A percentile compares a stretch with the other conserved stretches of the same genome.
These are phyloP conservation scores for Annulohypoxylon truncatum DNA, from an alignment of 2,329 filamentous ascomycete genomes.

Conservation along the genomic window DNA sequence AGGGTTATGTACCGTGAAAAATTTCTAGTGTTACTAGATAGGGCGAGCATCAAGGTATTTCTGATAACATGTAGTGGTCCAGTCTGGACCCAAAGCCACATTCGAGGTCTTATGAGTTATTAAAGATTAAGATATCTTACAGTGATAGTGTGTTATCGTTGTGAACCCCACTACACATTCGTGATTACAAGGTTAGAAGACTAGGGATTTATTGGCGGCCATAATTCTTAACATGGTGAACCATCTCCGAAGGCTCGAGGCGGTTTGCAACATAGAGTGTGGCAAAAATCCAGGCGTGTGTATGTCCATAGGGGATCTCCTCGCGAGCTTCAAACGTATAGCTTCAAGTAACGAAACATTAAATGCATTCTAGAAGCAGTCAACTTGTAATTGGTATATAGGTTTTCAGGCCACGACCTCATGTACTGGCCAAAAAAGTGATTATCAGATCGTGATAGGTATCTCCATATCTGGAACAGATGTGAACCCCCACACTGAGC, in stretches of 20 bases:
- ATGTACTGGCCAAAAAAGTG: neutral
- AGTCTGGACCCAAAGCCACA: no score
- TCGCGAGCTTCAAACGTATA: neutral
- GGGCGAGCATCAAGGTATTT: no score
- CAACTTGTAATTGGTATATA: neutral
- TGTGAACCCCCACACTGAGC: slow-evolving; percentile 21
- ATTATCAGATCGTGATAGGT: neutral
- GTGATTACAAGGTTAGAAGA: neutral
- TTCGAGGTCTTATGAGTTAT: neutral
- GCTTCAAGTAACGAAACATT: neutral
- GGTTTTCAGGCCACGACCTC: neutral
- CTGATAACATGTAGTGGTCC: no score
- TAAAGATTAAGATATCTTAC: neutral
- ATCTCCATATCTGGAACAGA: neutral
- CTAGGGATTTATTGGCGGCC: slow-evolving; percentile 1
- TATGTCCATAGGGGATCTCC: neutral
- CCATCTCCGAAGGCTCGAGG: slow-evolving; percentile 13
- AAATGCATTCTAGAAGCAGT: neutral
- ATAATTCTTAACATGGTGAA: slow-evolving; percentile 9
- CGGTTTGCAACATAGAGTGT: neutral
- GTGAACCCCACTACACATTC: neutral
- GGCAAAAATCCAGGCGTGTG: neutral
- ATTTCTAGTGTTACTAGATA: no score
- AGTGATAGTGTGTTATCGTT: neutral
- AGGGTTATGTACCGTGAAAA: no score